Conservation (phyloP, 1,139 yeast genomes). For the Ogataea hybrid region DNA sequence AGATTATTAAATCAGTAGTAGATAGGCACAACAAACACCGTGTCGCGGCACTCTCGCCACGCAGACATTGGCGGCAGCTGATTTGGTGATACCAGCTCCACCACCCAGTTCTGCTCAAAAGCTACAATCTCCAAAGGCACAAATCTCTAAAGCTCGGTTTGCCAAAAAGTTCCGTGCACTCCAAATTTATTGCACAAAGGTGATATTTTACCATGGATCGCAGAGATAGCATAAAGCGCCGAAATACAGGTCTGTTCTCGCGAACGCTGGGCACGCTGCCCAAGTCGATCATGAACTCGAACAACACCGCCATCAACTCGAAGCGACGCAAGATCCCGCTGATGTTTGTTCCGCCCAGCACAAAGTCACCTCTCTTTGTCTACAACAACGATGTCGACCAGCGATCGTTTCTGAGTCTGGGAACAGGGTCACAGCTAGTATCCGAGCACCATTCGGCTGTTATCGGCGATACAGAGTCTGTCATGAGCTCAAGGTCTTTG, state of each 20-base stretch:
- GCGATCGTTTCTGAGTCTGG: slow-evolving; percentile 57
- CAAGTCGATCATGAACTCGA: slow-evolving; percentile 25
- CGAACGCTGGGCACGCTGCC: slow-evolving; percentile 25
- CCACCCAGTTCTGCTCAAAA: no score
- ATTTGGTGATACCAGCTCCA: no score
- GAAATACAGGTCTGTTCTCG: slow-evolving; percentile 25
- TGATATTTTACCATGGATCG: slow-evolving; percentile 12
- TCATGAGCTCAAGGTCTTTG: slow-evolving; percentile 54
- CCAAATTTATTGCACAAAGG: background rate
- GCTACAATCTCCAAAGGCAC: no score
- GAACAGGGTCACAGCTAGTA: slow-evolving; percentile 43
- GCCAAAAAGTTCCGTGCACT: no score
- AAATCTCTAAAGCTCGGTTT: no score
- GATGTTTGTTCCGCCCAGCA: slow-evolving; percentile 69
- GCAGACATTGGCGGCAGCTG: no score
- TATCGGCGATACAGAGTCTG: slow-evolving; percentile 42
- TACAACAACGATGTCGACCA: slow-evolving; percentile 65
- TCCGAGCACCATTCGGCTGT: slow-evolving; percentile 41
- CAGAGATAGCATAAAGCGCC: slow-evolving; percentile 16
- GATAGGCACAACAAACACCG: background rate
- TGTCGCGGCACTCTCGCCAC: background rate
- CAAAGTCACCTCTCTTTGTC: slow-evolving; percentile 61
- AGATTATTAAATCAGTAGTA: background rate
- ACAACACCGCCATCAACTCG: slow-evolving; percentile 32
- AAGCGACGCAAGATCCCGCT: slow-evolving; percentile 42